These are phyloP conservation scores for Cladophialophora yegresii DNA, from an alignment of 2,329 filamentous ascomycete genomes.

Conservation along the genomic window DNA sequence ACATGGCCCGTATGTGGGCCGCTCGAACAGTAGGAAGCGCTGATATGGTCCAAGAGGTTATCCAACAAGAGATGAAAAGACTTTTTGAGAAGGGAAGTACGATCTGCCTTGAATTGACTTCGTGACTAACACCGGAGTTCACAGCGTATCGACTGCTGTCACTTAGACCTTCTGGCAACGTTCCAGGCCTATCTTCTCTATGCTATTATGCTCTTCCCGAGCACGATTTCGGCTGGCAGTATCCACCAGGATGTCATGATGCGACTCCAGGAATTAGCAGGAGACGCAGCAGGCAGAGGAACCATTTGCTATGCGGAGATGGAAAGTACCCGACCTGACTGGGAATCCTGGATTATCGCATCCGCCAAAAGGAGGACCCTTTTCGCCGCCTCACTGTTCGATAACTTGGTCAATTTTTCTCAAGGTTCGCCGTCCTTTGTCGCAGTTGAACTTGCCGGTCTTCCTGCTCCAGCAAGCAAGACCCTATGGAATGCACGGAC, in stretches of 20 bases:
- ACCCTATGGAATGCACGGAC: slow-evolving; percentile 48
- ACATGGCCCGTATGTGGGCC: slow-evolving; percentile 47
- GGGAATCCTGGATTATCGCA: slow-evolving; percentile 58
- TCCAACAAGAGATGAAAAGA: slow-evolving; percentile 50
- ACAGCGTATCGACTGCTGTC: slow-evolving; percentile 35
- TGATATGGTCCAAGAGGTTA: slow-evolving; percentile 38
- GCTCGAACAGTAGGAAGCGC: slow-evolving; percentile 43
- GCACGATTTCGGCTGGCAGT: slow-evolving; percentile 36
- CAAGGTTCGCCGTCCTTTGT: slow-evolving; percentile 53
- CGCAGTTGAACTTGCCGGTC: slow-evolving; percentile 51
- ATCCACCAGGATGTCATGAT: slow-evolving; percentile 52
- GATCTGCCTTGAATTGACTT: background rate
- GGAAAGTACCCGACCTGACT: slow-evolving; percentile 46
- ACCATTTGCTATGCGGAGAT: slow-evolving; percentile 51
- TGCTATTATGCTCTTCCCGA: slow-evolving; percentile 53
- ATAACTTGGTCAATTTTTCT: slow-evolving; percentile 51
- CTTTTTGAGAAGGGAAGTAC: slow-evolving; percentile 38
- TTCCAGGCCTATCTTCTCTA: slow-evolving; percentile 61
- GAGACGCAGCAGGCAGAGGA: slow-evolving; percentile 44
- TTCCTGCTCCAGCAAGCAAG: slow-evolving; percentile 49
- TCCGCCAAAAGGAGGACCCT: slow-evolving; percentile 57
- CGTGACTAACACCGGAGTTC: slow-evolving; percentile 11
- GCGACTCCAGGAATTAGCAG: slow-evolving; percentile 55
- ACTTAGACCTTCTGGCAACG: slow-evolving; percentile 45
- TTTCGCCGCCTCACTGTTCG: slow-evolving; percentile 57